Evolutionary conservation across 768 basidiomycete genomes (phyloP).

Genomic region (Boletus sensibilis): DNA sequence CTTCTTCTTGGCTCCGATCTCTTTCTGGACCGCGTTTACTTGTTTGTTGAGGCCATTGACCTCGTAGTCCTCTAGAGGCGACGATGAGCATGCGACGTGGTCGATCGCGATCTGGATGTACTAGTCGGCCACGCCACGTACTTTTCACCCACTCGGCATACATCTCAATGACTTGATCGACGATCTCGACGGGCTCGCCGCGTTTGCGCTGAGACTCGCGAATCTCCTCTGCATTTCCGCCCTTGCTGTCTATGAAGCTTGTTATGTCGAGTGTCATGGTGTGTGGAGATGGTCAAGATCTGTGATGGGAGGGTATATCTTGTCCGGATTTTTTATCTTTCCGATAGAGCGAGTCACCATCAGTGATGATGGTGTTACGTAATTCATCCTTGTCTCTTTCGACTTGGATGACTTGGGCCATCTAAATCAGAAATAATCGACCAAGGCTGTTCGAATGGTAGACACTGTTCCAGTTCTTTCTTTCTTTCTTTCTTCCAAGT

Average conservation of each 20-base stretch:
- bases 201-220: conserved; percentile 91
- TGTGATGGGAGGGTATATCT: not conserved
- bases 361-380: conserved; percentile 4
- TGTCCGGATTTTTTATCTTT: not conserved
- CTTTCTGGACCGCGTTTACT: conserved; percentile 89
- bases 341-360: not conserved
- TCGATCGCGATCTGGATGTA: not conserved
- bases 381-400: conserved; percentile 2
- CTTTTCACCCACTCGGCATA: conserved; percentile 94
- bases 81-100: not conserved
- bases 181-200: conserved; percentile 84
- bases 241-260: conserved; percentile 81
- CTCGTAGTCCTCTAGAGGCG: conserved; percentile 77
- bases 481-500: not conserved
- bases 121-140: conserved; percentile 42
- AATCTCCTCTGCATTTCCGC: conserved; percentile 89
- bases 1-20: conserved; percentile 94
- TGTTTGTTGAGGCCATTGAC: conserved; percentile 74
- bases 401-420: not conserved
- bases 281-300: not conserved
- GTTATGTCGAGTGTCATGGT: conserved; percentile 81
- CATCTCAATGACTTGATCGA: conserved; percentile 91
- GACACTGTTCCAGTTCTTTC: not conserved
- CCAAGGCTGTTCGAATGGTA: not conserved
- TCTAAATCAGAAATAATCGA: not conserved